These are phyloP conservation scores for Rhexocercosporidium sp. DNA, from an alignment of 2,329 filamentous ascomycete species.

Conservation along the genomic window DNA sequence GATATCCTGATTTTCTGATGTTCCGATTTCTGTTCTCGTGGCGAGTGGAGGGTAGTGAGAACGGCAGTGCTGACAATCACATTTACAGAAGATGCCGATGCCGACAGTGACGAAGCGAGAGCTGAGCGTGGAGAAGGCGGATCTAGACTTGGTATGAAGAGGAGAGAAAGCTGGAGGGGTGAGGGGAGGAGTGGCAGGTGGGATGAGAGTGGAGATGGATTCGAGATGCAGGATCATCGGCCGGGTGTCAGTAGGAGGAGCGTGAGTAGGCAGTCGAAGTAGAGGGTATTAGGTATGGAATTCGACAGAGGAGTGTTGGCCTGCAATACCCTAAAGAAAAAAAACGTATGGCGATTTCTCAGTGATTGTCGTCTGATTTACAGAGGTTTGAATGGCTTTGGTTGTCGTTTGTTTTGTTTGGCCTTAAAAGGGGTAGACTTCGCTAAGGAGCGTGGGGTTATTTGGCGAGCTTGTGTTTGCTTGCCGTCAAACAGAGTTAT, in stretches of 20 bases:
- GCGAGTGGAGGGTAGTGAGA: background rate
- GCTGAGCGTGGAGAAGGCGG: constrained; percentile 37
- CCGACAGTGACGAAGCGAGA: background rate
- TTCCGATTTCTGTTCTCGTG: no score
- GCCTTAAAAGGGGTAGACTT: no score
- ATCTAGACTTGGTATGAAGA: constrained; percentile 25
- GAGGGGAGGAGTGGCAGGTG: constrained; percentile 29
- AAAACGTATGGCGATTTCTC: no score
- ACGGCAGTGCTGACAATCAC: background rate
- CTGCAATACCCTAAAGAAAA: no score
- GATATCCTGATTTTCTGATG: no score
- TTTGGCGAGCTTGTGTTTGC: no score
- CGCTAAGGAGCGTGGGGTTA: no score
- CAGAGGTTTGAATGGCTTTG: no score
- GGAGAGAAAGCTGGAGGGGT: constrained; percentile 31
- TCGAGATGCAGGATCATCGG: constrained; percentile 37
- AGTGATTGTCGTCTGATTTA: no score
- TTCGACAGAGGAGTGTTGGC: no score
- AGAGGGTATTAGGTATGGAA: background rate
- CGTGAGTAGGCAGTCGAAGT: constrained; percentile 35
- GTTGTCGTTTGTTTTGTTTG: no score
- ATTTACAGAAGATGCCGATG: constrained; percentile 9
- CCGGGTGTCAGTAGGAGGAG: constrained; percentile 32
- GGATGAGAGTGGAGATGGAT: constrained; percentile 25
- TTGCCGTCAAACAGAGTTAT: no score